Evolutionary conservation across 306 rosid genomes (phyloP), one percentile per base, ranked within the genome.

Genomic region (Cucurbita maxima): DNA sequence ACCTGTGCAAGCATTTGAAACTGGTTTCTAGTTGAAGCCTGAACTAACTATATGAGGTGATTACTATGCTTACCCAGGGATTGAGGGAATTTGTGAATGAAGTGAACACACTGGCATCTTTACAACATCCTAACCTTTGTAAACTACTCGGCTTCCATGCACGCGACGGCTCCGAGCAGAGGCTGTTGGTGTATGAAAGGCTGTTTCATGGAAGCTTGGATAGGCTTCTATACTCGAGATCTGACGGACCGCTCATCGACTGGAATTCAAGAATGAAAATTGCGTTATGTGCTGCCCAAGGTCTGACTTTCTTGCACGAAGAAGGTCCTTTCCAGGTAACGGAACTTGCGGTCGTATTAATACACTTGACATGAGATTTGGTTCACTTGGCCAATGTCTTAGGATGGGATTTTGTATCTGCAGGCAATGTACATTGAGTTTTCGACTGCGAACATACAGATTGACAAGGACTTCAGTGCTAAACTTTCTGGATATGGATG

Each of bases 241-340:
- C 97, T 41, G 98, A 94, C 74, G 96, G 96, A 15, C 97, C 98
- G 8, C 88, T 88, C 6, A 85, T 94, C 69, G 98, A 94, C 80
- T 94, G 98, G 98, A 94, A 88, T 73, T 89, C 97, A 25, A 89
- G 98, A 84, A 90, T 91, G 84, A 90, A 87, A 82, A 89, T 94
- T 75, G 94, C 95, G 43, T 75, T 87, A 61, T 88, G 95, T 72
- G 96, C 98, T 79, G 98, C 98, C 10, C 97, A 90, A 72, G 98
- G 98, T 67, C 96, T 94, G 75, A 86, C 97, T 58, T 93, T 93
- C 84, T 86, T 94, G 89, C 98, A 94, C 50, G 98, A 94, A 82
- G 98, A 94, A 86, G 98, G 98, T 44, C 98, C 98, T 74, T 94
- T 94, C 83, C 98, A 94, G 98, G 98, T 94, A 77, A 82, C 68